Conservation (phyloP, 2,329 filamentous ascomycete species). For the Fusarium compactum region DNA sequence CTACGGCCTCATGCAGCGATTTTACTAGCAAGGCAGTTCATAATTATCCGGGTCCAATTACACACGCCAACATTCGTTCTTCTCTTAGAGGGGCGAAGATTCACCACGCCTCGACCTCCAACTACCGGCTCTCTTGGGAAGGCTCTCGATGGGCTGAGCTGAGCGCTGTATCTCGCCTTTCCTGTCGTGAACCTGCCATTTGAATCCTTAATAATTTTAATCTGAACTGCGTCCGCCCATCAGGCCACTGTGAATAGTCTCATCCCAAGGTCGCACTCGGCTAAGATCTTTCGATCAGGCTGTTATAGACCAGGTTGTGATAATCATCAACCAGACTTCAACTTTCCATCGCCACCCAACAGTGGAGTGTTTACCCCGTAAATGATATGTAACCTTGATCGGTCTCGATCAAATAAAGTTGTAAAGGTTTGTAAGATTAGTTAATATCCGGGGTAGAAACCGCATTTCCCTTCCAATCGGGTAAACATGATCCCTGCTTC, state of each 20-base stretch:
- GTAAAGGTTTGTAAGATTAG: neutral
- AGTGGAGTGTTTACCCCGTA: neutral
- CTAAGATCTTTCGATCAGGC: neutral
- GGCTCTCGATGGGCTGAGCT: accelerated
- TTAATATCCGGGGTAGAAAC: neutral
- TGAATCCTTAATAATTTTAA: accelerated
- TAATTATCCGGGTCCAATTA: neutral
- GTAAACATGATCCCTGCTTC: neutral
- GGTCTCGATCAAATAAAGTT: slow-evolving; percentile 1
- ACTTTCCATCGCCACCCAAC: neutral
- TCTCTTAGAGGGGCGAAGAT: accelerated
- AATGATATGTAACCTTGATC: neutral
- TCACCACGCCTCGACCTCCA: neutral
- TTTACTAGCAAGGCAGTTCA: neutral
- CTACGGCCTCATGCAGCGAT: neutral
- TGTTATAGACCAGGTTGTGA: slow-evolving; percentile 1
- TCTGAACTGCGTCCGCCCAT: accelerated
- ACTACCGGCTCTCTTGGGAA: accelerated
- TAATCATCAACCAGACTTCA: neutral
- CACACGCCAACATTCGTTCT: neutral
- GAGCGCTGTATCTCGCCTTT: neutral
- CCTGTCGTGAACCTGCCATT: accelerated
- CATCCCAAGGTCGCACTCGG: neutral
- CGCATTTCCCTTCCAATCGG: neutral
- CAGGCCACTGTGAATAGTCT: neutral